Percentiles rank a stretch among this genome's conserved stretches.
These are phyloP conservation scores for Leccinellum luteum DNA, from an alignment of 768 basidiomycete genomes.

Conservation along the genomic window DNA sequence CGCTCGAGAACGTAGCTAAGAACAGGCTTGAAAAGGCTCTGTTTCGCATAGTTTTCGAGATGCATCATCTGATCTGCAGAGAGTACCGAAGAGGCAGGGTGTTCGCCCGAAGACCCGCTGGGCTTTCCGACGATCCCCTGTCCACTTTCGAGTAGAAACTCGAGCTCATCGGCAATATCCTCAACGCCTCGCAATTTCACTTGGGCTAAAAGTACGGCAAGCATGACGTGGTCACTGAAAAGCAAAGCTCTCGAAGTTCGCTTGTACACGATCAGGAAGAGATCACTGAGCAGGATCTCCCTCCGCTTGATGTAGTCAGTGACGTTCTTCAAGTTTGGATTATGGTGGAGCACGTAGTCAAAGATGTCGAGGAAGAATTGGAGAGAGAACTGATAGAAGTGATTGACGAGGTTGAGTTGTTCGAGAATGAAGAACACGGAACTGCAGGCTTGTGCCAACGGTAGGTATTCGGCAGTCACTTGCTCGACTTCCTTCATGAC, in stretches of 20 bases:
- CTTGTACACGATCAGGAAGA: slow-evolving; percentile 86
- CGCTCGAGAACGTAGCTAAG: slow-evolving; percentile 57
- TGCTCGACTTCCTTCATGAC: slow-evolving; percentile 96
- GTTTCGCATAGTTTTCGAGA: slow-evolving; percentile 67
- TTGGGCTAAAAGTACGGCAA: slow-evolving; percentile 87
- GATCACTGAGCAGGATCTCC: slow-evolving; percentile 77
- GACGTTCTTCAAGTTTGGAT: slow-evolving; percentile 82
- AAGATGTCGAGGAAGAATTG: slow-evolving; percentile 99
- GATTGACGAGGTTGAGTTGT: slow-evolving; percentile 89
- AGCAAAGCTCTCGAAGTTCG: slow-evolving; percentile 89
- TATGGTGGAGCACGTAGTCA: slow-evolving; percentile 88
- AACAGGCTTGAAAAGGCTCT: slow-evolving; percentile 77
- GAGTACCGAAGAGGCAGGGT: slow-evolving; percentile 46
- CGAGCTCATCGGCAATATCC: slow-evolving; percentile 81
- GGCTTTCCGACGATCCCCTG: slow-evolving; percentile 52
- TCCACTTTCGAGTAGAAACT: slow-evolving; percentile 89
- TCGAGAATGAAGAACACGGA: slow-evolving; percentile 96
- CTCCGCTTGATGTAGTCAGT: slow-evolving; percentile 72
- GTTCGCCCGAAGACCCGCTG: slow-evolving; percentile 32
- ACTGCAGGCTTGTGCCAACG: slow-evolving; percentile 94
- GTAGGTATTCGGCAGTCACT: slow-evolving; percentile 92
- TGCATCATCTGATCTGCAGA: slow-evolving; percentile 67
- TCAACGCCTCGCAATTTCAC: slow-evolving; percentile 80
- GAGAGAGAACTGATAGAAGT: slow-evolving; percentile 98
- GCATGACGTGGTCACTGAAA: slow-evolving; percentile 86